Evolutionary conservation across 306 rosid genomes (phyloP), one percentile per base, ranked within the genome.

Genomic region (Mimosa bimucronata): DNA sequence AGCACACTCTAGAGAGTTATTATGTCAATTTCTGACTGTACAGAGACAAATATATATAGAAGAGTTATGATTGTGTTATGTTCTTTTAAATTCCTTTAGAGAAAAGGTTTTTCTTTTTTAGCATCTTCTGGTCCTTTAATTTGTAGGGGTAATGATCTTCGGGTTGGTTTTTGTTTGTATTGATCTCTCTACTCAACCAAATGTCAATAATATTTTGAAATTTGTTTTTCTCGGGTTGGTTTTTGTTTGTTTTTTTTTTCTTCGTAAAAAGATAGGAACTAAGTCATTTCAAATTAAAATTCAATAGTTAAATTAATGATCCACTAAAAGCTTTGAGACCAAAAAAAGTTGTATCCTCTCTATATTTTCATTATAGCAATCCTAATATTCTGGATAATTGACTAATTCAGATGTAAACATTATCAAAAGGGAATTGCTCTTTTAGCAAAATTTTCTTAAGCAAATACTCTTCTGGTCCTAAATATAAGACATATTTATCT

Each of bases 11-110:
- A 58, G 78, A 58, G 78, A 66, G 84, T 53, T 34, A 82, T 74
- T 66, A 74, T 81, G 75, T 79, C 72, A 70, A 19, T 76, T 84
- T 78, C 21, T 83, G 80, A 82, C 68, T 89, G 94, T 89, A 90
- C 44, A 79, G 84, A 69, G 65, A 81, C 78, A 71, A 80, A 88
- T 84, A 19, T 68, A 76, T 61, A 74, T 61, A 83, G 72, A 48
- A 72, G 83, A 79, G 81, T 23, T 11, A 11, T 23, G 31, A 58
- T 58, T 87, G 81, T 42, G 68, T 52, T 50, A 57, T 82, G 53
- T 69, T 34, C 26, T 55, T 66, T 69, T 75, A 44, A 65, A 76
- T 68, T 81, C 12, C 71, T 34, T 19, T 74, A 28, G 79, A 53
- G 82, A 5, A 60, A 78, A 46, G 55, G 66, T 65, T 78, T 82